Base-by-base conservation (phyloP, 495 filamentous ascomycete genomes). In the Xylaria intraflava region DNA sequence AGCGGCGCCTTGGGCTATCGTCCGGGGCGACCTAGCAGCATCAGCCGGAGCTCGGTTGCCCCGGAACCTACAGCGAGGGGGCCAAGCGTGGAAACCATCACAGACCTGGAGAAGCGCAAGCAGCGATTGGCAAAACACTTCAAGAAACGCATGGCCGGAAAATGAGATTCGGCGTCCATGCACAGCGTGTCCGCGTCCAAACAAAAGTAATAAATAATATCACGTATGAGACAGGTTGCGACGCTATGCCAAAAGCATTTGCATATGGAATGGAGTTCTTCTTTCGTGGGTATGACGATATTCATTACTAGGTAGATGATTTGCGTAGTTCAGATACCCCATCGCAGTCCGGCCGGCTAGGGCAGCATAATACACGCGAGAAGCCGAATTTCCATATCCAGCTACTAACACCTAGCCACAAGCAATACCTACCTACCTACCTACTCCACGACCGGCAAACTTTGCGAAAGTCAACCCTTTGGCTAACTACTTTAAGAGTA, bases 121-220 rank as follows among this genome's bases (percentile, higher is more conserved):
- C 52, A 35, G 22, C 30, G 26, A 12, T 56, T 57, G 4, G 42
- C 8, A 9, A 59, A 55, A 42, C 56, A 51, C 27, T 27, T 59
- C 12, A 51, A 59, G 31, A 57, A 55, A 26, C 42, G 36, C 23
- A 30, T 44, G 23, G 19, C 46, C 14, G 38, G 48, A 17, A 14
- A 60, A 39, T 24, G 55, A 64, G 2, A 51, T 22, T 57, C 58
- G 26, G 51, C 56, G 7, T 58, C 58, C 29, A 26, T 51, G 4
- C 55, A 20, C 17, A 60, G 55, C 24, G 61, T 55, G 11, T 60
- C 62, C 5, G 61, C 52, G 4, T 63, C 63, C 20, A 58, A 42
- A 19, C 57, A 60, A 48, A 63, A 46, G 23, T 47, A 59, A 56
- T 53, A 49, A 35, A 24, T 33, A 51, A 56, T 22, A 24, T 19